Conservation (phyloP, 441 rosid species). For the Bocquillonia castaneifolia region DNA sequence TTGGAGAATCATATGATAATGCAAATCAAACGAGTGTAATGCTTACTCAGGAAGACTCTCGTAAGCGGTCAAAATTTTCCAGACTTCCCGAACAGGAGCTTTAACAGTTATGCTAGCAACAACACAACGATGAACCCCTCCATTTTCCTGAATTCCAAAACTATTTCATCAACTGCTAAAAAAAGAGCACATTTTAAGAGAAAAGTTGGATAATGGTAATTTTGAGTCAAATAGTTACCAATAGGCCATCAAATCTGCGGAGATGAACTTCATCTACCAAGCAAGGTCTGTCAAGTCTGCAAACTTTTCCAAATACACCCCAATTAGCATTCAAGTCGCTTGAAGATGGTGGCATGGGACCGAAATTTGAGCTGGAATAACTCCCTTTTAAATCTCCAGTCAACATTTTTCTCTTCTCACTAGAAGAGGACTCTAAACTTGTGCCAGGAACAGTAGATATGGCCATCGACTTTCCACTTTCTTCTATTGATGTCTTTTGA, state of each 20-base stretch:
- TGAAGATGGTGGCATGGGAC: conserved; percentile 37
- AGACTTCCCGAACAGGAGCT: conserved; percentile 87
- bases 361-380: conserved; percentile 34
- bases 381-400: conserved; percentile 32
- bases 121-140: conserved; percentile 93
- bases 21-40: conserved; percentile 6
- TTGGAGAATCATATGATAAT: background rate
- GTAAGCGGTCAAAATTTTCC: conserved; percentile 88
- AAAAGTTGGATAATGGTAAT: conserved; percentile 25
- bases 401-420: conserved; percentile 26
- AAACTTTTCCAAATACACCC: conserved; percentile 79
- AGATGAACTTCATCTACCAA: conserved; percentile 94
- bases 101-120: conserved; percentile 91
- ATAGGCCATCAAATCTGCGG: conserved; percentile 84
- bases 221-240: conserved; percentile 52
- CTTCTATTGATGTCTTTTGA: conserved; percentile 34
- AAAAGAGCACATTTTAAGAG: conserved; percentile 15
- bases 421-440: conserved; percentile 30
- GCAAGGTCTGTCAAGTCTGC: conserved; percentile 73
- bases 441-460: conserved; percentile 29
- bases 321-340: conserved; percentile 58
- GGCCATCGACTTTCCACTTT: conserved; percentile 31
- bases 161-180: conserved; percentile 30
- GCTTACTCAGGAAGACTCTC: conserved; percentile 94
- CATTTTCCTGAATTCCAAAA: conserved; percentile 76